phyloP scores from a whole-genome alignment of 768 basidiomycete species.

The Suillus paluster region DNA sequence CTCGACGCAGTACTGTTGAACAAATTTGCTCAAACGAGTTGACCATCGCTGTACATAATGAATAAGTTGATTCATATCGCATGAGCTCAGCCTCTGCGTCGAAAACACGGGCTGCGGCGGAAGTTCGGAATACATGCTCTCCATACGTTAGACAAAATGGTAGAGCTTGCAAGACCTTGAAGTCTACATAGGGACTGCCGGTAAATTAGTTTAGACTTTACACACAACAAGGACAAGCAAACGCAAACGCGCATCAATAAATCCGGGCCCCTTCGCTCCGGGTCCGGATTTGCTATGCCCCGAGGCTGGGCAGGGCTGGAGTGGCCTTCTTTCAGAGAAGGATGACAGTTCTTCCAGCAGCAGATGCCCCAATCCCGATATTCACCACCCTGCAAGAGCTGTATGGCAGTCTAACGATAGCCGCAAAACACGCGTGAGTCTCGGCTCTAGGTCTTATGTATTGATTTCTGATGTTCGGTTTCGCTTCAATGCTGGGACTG shows the following conservation, averaged over 20 bases:
- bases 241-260: not conserved
- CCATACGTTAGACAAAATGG: too few relatives aligned
- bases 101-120: not conserved
- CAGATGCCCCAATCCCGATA: slow-evolving; percentile 62
- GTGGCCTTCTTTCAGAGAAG: not conserved
- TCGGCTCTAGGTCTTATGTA: not conserved
- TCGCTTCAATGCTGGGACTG: not conserved
- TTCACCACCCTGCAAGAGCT: slow-evolving; percentile 61
- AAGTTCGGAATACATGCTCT: too few relatives aligned
- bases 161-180: too few relatives aligned
- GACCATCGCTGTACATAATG: not conserved
- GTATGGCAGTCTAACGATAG: slow-evolving; percentile 55
- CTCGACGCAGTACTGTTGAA: not conserved
- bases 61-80: not conserved
- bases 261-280: not conserved
- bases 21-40: not conserved
- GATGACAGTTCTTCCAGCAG: slow-evolving; percentile 31
- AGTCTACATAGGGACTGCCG: too few relatives aligned
- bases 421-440: slow-evolving; percentile 54
- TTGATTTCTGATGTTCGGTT: not conserved
- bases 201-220: too few relatives aligned
- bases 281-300: not conserved
- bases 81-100: not conserved
- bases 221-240: not conserved
- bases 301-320: not conserved